These are phyloP conservation scores for Metarhizium album DNA, from an alignment of 2,329 filamentous ascomycete genomes.

Conservation along the genomic window DNA sequence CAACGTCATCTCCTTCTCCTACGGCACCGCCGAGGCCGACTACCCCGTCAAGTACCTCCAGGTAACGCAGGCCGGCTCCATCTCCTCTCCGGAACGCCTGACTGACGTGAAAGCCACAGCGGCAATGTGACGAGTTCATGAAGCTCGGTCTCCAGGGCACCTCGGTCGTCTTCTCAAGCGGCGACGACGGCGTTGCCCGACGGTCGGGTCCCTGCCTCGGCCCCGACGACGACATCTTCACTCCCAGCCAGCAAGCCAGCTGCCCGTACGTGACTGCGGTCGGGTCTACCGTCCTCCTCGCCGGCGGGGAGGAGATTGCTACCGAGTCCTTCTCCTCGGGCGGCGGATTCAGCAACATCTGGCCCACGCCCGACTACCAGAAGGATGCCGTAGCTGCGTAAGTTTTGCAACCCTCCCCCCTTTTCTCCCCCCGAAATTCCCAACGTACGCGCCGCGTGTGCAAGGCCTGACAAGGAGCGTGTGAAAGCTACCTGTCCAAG, in stretches of 20 bases:
- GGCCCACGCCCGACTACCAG: slow-evolving; percentile 36
- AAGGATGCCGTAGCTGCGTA: slow-evolving; percentile 13
- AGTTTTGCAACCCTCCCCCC: no score
- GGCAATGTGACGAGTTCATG: slow-evolving; percentile 31
- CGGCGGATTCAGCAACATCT: slow-evolving; percentile 40
- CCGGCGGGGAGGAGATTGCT: slow-evolving; percentile 8
- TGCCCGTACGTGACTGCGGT: slow-evolving; percentile 41
- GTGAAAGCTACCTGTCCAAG: no score
- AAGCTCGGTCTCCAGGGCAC: slow-evolving; percentile 34
- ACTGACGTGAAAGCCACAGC: slow-evolving; percentile 12
- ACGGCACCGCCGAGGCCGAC: slow-evolving; percentile 19
- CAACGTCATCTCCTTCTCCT: slow-evolving; percentile 29
- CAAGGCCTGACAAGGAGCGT: no score
- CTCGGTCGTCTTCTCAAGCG: slow-evolving; percentile 30
- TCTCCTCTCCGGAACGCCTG: neutral
- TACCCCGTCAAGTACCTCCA: slow-evolving; percentile 34
- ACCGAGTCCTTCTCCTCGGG: slow-evolving; percentile 30
- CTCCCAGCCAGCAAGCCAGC: slow-evolving; percentile 33
- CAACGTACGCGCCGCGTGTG: no score
- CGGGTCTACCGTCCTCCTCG: slow-evolving; percentile 32
- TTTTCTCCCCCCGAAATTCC: no score
- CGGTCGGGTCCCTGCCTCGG: slow-evolving; percentile 10
- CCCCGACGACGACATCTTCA: slow-evolving; percentile 29
- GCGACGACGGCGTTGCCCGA: slow-evolving; percentile 12
- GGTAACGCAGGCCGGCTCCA: neutral